Conservation (phyloP, 352 stramenopile species). For the Aphanomyces invadans region DNA sequence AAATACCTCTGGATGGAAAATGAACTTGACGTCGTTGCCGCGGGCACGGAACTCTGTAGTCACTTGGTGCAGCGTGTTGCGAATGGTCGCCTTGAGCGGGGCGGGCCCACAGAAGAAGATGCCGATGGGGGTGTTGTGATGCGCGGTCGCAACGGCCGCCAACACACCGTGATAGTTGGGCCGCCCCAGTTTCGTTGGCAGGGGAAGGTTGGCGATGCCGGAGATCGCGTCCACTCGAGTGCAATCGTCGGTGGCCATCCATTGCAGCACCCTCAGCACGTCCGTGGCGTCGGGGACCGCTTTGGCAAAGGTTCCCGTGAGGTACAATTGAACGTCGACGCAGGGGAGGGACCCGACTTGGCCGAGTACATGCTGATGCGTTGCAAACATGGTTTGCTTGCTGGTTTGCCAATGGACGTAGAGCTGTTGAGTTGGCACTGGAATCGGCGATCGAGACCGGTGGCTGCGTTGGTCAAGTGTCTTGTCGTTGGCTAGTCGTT, state of each 20-base stretch:
- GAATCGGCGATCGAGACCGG: too few relatives aligned
- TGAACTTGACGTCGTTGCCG: not conserved
- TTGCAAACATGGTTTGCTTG: constrained; percentile 68
- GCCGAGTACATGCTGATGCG: constrained; percentile 78
- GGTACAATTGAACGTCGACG: constrained; percentile 81
- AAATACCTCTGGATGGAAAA: constrained; percentile 7
- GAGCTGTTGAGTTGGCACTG: too few relatives aligned
- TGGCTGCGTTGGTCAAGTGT: constrained; percentile 50
- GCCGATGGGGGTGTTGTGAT: not conserved
- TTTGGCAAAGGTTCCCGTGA: constrained; percentile 31
- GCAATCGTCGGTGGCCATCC: not conserved
- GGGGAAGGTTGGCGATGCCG: not conserved
- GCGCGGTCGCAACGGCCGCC: not conserved
- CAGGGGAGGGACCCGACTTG: constrained; percentile 56
- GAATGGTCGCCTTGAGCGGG: not conserved
- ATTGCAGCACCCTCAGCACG: not conserved
- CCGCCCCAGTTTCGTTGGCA: not conserved
- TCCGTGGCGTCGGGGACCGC: not conserved
- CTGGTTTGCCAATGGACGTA: constrained; percentile 82
- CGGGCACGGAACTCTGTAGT: not conserved
- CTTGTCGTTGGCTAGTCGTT: constrained; percentile 37
- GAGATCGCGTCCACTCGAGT: not conserved
- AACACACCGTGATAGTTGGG: not conserved
- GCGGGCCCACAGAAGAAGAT: constrained; percentile 1
- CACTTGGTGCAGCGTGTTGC: not conserved